A percentile compares a stretch with the other conserved stretches of the same genome.
Evolutionary conservation across 148 eudicot genomes (phyloP).

Genomic region (Vaccinium vitisidaea): DNA sequence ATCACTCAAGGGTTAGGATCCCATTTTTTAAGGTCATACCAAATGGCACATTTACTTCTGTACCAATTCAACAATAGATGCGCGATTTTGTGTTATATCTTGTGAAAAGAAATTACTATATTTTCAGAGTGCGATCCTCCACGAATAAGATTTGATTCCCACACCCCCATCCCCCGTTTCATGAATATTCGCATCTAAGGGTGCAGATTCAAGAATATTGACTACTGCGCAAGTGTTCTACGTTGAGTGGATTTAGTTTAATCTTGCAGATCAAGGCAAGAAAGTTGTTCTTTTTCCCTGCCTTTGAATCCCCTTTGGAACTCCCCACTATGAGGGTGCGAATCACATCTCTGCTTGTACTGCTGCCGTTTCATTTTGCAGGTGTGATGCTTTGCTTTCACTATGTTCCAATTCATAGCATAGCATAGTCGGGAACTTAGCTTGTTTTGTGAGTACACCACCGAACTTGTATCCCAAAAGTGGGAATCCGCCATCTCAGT

Average conservation of each 20-base stretch:
- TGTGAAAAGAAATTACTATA: not conserved
- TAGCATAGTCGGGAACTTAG: conserved; percentile 8
- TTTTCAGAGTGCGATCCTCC: not conserved
- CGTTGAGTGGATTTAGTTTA: not conserved
- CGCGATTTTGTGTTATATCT: conserved; percentile 8
- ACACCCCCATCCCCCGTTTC: not conserved
- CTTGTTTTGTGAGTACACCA: not conserved
- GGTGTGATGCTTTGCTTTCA: conserved; percentile 3
- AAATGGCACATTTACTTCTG: not conserved
- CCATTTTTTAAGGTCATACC: conserved; percentile 11
- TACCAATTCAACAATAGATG: conserved; percentile 1
- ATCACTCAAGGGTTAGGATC: conserved; percentile 3
- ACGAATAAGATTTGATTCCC: not conserved
- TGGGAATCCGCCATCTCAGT: not conserved
- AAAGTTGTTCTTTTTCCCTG: not conserved
- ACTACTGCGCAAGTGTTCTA: not conserved
- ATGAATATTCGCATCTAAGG: not conserved
- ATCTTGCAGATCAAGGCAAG: not conserved
- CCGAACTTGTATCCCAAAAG: not conserved
- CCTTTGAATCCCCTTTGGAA: not conserved
- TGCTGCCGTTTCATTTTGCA: conserved; percentile 13
- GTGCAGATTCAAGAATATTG: conserved; percentile 9
- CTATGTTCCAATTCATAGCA: conserved; percentile 1
- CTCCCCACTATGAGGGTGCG: not conserved
- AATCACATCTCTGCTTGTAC: conserved; percentile 4